Percentiles rank a stretch among this genome's conserved stretches.
Conservation (phyloP, 805 yeast species). For the Cyberlindnera mrakii region DNA sequence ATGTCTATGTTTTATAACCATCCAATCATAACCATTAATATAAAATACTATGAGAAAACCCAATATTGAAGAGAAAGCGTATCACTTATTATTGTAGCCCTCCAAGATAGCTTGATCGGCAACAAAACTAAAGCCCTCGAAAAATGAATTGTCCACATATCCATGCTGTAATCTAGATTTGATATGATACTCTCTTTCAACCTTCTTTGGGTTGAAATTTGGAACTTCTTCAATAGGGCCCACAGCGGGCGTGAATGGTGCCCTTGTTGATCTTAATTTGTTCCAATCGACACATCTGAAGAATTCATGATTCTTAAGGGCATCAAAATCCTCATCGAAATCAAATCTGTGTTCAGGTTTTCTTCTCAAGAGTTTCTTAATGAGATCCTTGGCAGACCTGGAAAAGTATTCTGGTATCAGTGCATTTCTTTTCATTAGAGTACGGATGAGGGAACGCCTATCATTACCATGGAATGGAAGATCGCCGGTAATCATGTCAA, state of each 20-base stretch:
- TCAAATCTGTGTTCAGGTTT: constrained; percentile 62
- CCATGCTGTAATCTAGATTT: constrained; percentile 5
- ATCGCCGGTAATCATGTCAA: constrained; percentile 71
- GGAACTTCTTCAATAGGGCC: constrained; percentile 58
- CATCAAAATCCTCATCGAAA: constrained; percentile 35
- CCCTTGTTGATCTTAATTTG: constrained; percentile 38
- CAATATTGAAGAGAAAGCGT: not conserved
- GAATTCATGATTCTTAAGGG: constrained; percentile 58
- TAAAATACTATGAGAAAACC: not conserved
- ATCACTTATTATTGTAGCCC: not conserved
- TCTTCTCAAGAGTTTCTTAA: constrained; percentile 60
- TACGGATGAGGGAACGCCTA: constrained; percentile 60
- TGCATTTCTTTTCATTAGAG: constrained; percentile 56
- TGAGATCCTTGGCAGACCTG: constrained; percentile 74
- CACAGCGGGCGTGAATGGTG: constrained; percentile 77
- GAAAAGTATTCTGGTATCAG: constrained; percentile 55
- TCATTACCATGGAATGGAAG: constrained; percentile 83
- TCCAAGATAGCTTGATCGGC: constrained; percentile 36
- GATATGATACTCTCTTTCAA: not conserved
- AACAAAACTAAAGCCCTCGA: constrained; percentile 40
- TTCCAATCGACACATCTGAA: constrained; percentile 75
- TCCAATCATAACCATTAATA: not conserved
- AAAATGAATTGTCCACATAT: constrained; percentile 18
- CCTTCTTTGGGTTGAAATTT: no score
- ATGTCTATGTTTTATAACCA: constrained; percentile 39